phyloP scores from a whole-genome alignment of 176 grass and related monocot genomes.

The Carex littledalei region DNA sequence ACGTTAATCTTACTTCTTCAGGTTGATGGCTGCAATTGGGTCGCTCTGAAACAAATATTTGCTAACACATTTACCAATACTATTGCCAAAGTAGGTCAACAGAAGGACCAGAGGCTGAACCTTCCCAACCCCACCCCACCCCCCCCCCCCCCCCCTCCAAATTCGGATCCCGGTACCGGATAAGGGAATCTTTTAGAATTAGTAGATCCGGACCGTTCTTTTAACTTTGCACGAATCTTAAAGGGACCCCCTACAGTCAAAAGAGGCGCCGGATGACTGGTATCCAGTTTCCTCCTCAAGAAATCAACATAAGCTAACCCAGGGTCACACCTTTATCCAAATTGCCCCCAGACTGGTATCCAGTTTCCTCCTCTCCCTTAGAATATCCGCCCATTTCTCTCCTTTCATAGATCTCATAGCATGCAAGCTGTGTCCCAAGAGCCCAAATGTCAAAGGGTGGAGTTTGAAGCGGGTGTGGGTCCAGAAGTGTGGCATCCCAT shows the following conservation, averaged over 20 bases:
- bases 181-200: too few species aligned
- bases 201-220: too few species aligned
- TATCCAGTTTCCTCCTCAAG: not conserved
- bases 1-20: conserved; percentile 1
- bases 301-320: not conserved
- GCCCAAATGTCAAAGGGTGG: not conserved
- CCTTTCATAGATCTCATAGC: not conserved
- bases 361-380: not conserved
- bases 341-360: not conserved
- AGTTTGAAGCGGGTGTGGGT: not conserved
- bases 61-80: not conserved
- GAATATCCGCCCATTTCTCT: not conserved
- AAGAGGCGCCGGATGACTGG: too few species aligned
- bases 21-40: not conserved
- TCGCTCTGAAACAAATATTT: not conserved
- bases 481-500: not conserved
- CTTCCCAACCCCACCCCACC: not conserved
- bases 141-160: not conserved
- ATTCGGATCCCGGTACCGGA: too few species aligned
- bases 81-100: not conserved
- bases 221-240: too few species aligned
- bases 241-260: too few species aligned
- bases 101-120: not conserved
- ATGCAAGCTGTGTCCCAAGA: not conserved
- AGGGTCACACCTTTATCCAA: not conserved